phyloP scores from a whole-genome alignment of 225 moss, liverwort and hornwort genomes.

The Asterella californica region DNA sequence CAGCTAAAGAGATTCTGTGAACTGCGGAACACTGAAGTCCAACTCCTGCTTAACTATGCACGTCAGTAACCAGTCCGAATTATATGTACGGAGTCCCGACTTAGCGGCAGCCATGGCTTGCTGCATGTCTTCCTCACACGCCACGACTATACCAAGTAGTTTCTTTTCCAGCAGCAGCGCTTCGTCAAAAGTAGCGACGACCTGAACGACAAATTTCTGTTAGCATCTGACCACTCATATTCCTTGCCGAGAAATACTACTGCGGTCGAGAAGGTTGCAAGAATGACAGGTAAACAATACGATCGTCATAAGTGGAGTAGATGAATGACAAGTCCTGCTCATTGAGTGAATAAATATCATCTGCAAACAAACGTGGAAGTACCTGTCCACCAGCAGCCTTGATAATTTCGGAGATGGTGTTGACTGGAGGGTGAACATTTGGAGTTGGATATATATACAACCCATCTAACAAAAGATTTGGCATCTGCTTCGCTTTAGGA shows the following conservation, averaged over 20 bases:
- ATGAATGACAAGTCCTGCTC: neutral
- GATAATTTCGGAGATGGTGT: conserved; percentile 54
- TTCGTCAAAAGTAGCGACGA: conserved; percentile 55
- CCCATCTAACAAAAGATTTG: conserved; percentile 57
- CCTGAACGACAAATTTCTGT: conserved; percentile 34
- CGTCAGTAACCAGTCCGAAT: conserved; percentile 78
- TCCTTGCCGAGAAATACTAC: neutral
- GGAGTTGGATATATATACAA: conserved; percentile 58
- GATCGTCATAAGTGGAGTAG: neutral
- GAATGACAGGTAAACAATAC: neutral
- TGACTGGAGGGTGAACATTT: conserved; percentile 54
- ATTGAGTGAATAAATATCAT: neutral
- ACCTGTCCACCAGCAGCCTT: conserved; percentile 78
- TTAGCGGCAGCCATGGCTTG: conserved; percentile 46
- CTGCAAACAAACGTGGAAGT: neutral
- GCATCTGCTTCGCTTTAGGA: conserved; percentile 45
- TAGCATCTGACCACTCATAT: neutral
- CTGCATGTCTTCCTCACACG: conserved; percentile 60
- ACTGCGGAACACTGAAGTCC: conserved; percentile 50
- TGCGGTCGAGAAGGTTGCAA: neutral
- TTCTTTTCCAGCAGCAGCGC: conserved; percentile 45
- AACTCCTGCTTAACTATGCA: conserved; percentile 69
- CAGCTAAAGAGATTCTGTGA: conserved; percentile 42
- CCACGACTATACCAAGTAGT: conserved; percentile 44
- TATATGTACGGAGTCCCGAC: conserved; percentile 52